Evolutionary conservation across 192 early-diverging fungal species (phyloP), one percentile per base, ranked within the genome.

Genomic region (Mortierella alpina): DNA sequence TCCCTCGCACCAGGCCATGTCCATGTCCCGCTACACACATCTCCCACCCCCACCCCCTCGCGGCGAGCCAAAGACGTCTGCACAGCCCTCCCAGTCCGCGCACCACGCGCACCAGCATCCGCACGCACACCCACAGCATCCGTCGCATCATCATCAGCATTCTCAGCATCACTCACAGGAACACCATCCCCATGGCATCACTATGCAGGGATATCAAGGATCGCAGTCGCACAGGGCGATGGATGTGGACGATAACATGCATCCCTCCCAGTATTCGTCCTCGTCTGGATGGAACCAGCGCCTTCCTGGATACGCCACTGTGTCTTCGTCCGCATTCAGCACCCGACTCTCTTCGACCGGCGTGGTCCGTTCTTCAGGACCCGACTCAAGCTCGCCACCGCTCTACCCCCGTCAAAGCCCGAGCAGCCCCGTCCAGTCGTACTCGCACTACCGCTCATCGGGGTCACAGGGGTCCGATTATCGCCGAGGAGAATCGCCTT

Each of bases 251-350:
- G 65, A 80, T 17, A 44, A 31, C 15, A 51, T 69, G 53, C 68
- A 54, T 5, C 22, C 69, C 6, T 67, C 72, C 5, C 47, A 46
- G 13, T 62, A 50, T 15, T 62, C 76, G 5, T 55, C 70, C 17
- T 70, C 75, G 0, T 80, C 77, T 23, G 77, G 77, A 31, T 80
- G 77, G 77, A 80, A 80, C 55, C 64, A 65, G 15, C 69, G 77
- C 5, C 44, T 80, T 9, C 77, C 77, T 7, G 77, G 77, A 50
- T 80, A 80, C 31, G 65, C 77, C 2, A 80, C 77, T 10, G 59
- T 80, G 20, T 66, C 77, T 2, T 72, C 77, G 12, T 63, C 70
- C 1, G 22, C 66, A 39, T 70, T 61, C 22, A 72, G 58, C 55
- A 72, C 77, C 7, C 64, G 77, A 2, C 68, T 80, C 4, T 80